Evolutionary conservation across 306 rosid genomes (phyloP), one percentile per base, ranked within the genome.

Genomic region (Vicia sativa): DNA sequence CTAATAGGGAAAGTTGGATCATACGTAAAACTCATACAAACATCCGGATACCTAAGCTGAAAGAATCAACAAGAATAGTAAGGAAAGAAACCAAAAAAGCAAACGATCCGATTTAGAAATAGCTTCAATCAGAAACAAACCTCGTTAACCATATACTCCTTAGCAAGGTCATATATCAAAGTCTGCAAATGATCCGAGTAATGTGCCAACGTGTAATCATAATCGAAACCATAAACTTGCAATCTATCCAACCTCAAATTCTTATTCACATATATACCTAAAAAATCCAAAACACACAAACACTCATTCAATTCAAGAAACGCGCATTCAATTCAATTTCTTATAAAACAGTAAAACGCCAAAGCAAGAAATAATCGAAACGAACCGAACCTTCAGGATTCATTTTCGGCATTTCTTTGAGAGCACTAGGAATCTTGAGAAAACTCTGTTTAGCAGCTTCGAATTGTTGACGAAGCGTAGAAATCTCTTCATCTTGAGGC

Each of bases 151-250:
- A 93, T 55, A 50, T 85, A 87, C 74, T 86, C 86, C 78, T 88
- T 93, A 9, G 98, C 98, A 72, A 90, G 88, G 81, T 93, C 96
- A 74, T 90, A 93, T 45, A 93, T 93, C 86, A 93, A 79, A 87
- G 82, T 85, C 84, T 93, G 96, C 45, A 93, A 80, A 76, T 88
- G 49, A 5, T 89, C 23, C 1, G 96, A 90, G 87, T 93, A 93
- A 85, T 88, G 98, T 6, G 95, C 96, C 77, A 93, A 78, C 3
- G 98, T 92, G 87, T 90, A 92, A 80, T 92, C 98, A 21, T 92
- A 92, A 74, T 92, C 98, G 19, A 92, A 92, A 26, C 98, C 98
- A 58, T 85, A 92, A 79, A 92, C 98, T 77, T 90, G 87, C 77
- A 90, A 74, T 46, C 62, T 74, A 73, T 92, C 98, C 81, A 92